Evolutionary conservation across 2,329 filamentous ascomycete genomes (phyloP), one percentile per base, ranked within the genome.

Genomic region (Macrophomina pseudophaseolina): DNA sequence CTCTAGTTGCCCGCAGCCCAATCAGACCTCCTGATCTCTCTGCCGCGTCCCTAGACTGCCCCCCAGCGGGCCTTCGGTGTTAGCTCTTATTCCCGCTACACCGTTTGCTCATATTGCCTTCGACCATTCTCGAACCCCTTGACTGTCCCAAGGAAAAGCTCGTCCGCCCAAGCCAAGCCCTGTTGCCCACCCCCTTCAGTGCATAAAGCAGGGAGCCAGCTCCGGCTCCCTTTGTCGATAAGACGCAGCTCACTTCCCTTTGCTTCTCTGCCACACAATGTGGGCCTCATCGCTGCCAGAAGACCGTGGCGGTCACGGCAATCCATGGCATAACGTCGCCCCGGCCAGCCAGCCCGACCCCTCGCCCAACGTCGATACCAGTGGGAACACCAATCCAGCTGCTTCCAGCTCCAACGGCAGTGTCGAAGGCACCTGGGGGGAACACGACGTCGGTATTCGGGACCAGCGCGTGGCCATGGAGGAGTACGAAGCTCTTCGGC

Each of bases 391-490:
- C 33, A 48, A 11, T 18, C 60, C 65, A 11, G 65, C 67, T 18
- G 67, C 64, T n/a, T 59, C 70, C 4, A 74, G 68, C 60, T 70
- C 70, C 64, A 68, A 67, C 78, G 73, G 76, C 75, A 71, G 72
- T 51, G 71, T 67, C 59, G 80, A 81, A 58, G 86, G 87, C 40
- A 87, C 85, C 23, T 90, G 88, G 88, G 88, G 88, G 14, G 88
- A 90, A 74, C 78, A 81, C 53, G 86, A 88, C 73, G 80, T 82
- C 33, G 87, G 86, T 5, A 83, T 83, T 30, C 81, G 84, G 9
- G 84, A 82, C 71, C 81, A 83, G 46, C 77, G 78, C 9, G 78
- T 79, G 53, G 87, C 88, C 11, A 86, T 87, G 82, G 81, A 86
- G 67, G 87, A 90, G 23, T 87, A 84, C 66, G 83, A 88, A 70